Evolutionary conservation across 257 asterid genomes (phyloP), one percentile per base, ranked within the genome.

Genomic region (Nemophila menziesii): DNA sequence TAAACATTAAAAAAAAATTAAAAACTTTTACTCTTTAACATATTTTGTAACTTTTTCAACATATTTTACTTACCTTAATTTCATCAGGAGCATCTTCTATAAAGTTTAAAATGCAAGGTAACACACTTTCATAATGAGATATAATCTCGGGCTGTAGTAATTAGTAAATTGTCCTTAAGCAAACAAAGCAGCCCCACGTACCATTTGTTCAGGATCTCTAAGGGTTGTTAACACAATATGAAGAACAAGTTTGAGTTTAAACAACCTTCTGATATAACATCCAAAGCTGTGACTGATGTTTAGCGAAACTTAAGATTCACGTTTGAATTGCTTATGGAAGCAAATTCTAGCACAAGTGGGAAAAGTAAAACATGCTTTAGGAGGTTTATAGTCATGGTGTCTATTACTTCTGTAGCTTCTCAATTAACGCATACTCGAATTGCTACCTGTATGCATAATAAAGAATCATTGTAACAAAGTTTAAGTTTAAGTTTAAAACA

Each of bases 361-460:
- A n/a, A n/a, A n/a, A n/a, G n/a, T n/a, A 75, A 87, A 14, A 87
- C 95, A 61, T 69, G 89, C 72, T 87, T 87, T n/a, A n/a, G n/a
- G 63, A 83, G 71, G 68, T 59, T 75, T 55, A 87, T 29, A 37
- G 97, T 95, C 93, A 87, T 80, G 46, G 97, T 83, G 51, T 87
- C 97, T 61, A 87, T 87, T 54, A 87, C 97, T 73, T 80, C 96
- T 20, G 96, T 93, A 54, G 93, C 97, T 62, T 90, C 95, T 50
- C 93, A 77, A 55, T 87, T n/a, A n/a, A n/a, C n/a, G n/a, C n/a
- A n/a, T n/a, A n/a, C n/a, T n/a, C n/a, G n/a, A n/a, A n/a, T n/a
- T n/a, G n/a, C n/a, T n/a, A n/a, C n/a, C n/a, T n/a, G n/a, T n/a
- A n/a, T n/a, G n/a, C n/a, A n/a, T n/a, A n/a, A n/a, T n/a, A n/a